phyloP scores from a whole-genome alignment of 176 grass and related monocot genomes.

The Cocos nucifera region DNA sequence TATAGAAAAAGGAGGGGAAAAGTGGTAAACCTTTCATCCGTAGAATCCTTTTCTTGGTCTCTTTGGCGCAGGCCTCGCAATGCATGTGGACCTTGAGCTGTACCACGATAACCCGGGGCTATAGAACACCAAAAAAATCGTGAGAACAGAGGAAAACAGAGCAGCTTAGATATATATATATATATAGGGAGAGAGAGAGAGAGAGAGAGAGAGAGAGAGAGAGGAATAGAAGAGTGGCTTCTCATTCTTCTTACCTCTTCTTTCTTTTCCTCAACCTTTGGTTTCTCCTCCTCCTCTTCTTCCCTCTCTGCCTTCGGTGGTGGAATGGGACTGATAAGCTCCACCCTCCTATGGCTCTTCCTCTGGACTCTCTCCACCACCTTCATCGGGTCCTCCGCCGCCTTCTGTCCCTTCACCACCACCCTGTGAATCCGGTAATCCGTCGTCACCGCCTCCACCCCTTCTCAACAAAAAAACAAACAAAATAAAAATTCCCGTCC shows the following conservation, averaged over 20 bases:
- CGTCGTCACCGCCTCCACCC: conserved; percentile 42
- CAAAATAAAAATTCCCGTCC: no score
- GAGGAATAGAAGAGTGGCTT: not conserved
- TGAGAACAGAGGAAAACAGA: not conserved
- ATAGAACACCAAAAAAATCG: not conserved
- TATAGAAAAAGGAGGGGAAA: not conserved
- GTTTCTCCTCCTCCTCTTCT: conserved; percentile 2
- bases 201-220: not conserved
- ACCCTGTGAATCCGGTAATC: conserved; percentile 41
- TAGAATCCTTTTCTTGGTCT: conserved; percentile 55
- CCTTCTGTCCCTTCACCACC: conserved; percentile 30
- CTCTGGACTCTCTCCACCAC: conserved; percentile 27
- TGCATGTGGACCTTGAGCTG: conserved; percentile 57
- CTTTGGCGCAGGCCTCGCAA: conserved; percentile 59
- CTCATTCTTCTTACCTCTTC: not conserved
- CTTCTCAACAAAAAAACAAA: no score
- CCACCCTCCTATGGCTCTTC: conserved; percentile 41
- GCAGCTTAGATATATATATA: no score
- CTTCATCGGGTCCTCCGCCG: conserved; percentile 24
- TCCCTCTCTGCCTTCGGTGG: conserved; percentile 7
- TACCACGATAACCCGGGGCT: conserved; percentile 23
- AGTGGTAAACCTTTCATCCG: conserved; percentile 36
- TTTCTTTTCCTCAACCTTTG: not conserved
- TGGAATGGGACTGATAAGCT: conserved; percentile 35
- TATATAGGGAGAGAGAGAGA: not conserved